Evolutionary conservation across 2,329 filamentous ascomycete species (phyloP).

Genomic region (Aspergillus transmontanensis): DNA sequence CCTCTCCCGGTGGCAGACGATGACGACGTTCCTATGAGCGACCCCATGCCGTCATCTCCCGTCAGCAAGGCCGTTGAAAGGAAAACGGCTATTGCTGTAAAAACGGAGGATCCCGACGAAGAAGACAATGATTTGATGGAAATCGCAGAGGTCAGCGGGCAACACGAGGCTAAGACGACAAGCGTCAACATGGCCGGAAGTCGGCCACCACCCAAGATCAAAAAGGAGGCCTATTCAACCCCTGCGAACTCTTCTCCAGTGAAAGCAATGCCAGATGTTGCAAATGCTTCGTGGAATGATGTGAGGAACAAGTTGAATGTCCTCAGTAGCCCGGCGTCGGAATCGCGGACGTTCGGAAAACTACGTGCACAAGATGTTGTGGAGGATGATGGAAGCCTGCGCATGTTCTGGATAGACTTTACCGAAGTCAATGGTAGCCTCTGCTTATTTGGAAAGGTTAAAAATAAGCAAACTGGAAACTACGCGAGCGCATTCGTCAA

Average conservation of each 20-base stretch:
- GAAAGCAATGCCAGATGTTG: slow-evolving; percentile 58
- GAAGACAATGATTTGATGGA: slow-evolving; percentile 85
- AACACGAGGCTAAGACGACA: slow-evolving; percentile 61
- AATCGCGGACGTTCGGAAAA: slow-evolving; percentile 71
- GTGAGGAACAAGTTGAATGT: slow-evolving; percentile 86
- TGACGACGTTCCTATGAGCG: slow-evolving; percentile 81
- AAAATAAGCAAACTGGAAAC: slow-evolving; percentile 76
- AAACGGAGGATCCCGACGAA: slow-evolving; percentile 69
- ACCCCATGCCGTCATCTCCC: slow-evolving; percentile 84
- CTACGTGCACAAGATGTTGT: slow-evolving; percentile 80
- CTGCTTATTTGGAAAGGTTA: slow-evolving; percentile 93
- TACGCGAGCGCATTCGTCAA: slow-evolving; percentile 95
- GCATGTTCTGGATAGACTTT: slow-evolving; percentile 97
- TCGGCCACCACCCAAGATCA: slow-evolving; percentile 73
- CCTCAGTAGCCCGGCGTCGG: slow-evolving; percentile 70
- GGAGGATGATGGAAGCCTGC: slow-evolving; percentile 88
- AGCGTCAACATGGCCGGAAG: slow-evolving; percentile 86
- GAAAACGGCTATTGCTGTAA: slow-evolving; percentile 60
- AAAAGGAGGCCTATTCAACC: slow-evolving; percentile 69
- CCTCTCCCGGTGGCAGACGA: slow-evolving; percentile 62
- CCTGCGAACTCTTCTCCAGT: slow-evolving; percentile 77
- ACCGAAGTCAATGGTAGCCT: slow-evolving; percentile 88
- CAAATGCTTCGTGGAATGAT: slow-evolving; percentile 87
- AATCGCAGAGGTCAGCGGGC: slow-evolving; percentile 73
- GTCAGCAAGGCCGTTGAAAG: slow-evolving; percentile 76